Base-by-base conservation (phyloP, 2,329 filamentous ascomycete species). In the Chaetothyriales sp. region DNA sequence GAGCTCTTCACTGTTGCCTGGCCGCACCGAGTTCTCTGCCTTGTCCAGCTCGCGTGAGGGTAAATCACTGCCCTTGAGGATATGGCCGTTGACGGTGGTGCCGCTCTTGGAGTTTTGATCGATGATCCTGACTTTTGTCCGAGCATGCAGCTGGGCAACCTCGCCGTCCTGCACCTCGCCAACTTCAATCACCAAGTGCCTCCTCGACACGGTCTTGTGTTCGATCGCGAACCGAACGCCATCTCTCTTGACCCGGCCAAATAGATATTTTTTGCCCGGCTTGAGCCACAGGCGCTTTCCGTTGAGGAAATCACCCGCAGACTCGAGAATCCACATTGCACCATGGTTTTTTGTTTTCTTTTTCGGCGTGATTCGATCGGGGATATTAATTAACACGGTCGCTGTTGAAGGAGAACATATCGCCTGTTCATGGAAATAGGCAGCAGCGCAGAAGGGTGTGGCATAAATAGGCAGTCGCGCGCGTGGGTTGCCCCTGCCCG, bases 101-200 rank as follows among this genome's bases (percentile, higher is more conserved):
- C 92, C 90, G 55, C 83, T 80, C 63, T 93, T 94, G 3, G 88
- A 92, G n/a, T 78, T 73, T 55, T 84, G 73, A 61, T 96, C 92
- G 57, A 81, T 81, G 51, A 96, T 73, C 3, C 75, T 83, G 50
- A 96, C 67, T 48, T 72, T 73, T 1, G 87, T 87, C 54, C 83
- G 79, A 43, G 73, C 75, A 52, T 78, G 74, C 12, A 84, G 69
- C 52, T 79, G 76, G 53, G 78, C 75, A 49, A 80, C 84, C 62
- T 86, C 79, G 46, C 79, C 82, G 12, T 80, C 69, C 43, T 72
- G 68, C 39, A 90, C 82, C 0, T 69, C 60, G 46, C 76, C 79
- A 5, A 96, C 79, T 43, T 80, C 75, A 48, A 98, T 81, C 28
- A 81, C 81, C 57, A 95, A 70, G 67, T 98, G 92, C 62, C 92